Base-by-base conservation (phyloP, 2,329 filamentous ascomycete species). In the Chlorencoelia australis region DNA sequence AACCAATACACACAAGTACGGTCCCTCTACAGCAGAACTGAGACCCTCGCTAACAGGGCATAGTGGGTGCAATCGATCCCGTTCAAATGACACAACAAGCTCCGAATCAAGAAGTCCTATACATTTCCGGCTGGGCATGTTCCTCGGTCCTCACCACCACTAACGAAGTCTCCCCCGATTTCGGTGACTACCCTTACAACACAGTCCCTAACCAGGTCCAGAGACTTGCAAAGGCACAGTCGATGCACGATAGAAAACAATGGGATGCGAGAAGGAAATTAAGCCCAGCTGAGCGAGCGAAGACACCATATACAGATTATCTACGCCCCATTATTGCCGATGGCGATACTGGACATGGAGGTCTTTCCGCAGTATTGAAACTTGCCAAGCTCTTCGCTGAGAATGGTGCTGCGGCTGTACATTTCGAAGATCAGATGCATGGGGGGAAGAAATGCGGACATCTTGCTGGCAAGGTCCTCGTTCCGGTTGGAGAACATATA, bases 71-170 rank as follows among this genome's bases (percentile, higher is more conserved):
- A 42, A 93, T 98, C 62, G 91, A 98, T 57, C 91, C 91, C n/a
- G 79, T 96, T 8, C 91, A 98, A 65, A 96, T 98, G 91, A 94
- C 91, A 32, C 91, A 98, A 61, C 91, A 96, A 66, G 91, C 91
- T 11, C 75, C 84, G 5, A 84, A 96, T 63, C 91, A 96, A 59
- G 89, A 98, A 59, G 83, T 95, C 13, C 72, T 98, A 30, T 98
- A 98, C 62, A 71, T 98, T 45, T 95, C 88, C 1, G 91, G 91
- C 44, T 98, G 91, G 91, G 91, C 91, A 4, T 96, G 91, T 64
- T 96, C 89, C 0, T 89, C 87, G 0, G 75, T 94, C 14, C 68
- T 98, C 30, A 96, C 89, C 4, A 80, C 79, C 7, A 96, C 91
- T 24, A 96, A 98, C 64, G 91, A 98, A 60, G 91, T 98, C 18